Evolutionary conservation across 306 rosid species (phyloP), one percentile per base, ranked within the genome.

Genomic region (Citrullus mucosospermus): DNA sequence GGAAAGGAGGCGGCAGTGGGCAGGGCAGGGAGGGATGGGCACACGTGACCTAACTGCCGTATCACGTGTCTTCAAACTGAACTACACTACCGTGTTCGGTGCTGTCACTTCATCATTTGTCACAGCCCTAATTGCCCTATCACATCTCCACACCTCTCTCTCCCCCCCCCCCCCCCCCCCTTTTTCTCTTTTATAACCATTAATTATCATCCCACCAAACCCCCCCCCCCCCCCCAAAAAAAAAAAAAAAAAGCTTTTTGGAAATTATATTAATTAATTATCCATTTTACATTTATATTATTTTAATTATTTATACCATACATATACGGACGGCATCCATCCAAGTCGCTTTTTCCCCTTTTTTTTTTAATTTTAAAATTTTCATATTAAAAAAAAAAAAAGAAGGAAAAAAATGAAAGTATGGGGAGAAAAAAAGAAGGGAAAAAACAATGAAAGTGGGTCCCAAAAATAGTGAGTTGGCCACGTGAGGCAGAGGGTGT

Each of bases 401-500:
- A 3, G 22, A 22, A 8, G 9, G 5, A 8, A 8, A 41, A 9
- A 41, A 41, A 41, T 41, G 9, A 41, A 59, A 10, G 36, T 4
- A 59, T 59, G 67, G 39, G 39, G 18, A 28, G 15, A 1, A 0
- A 9, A n/a, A 2, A n/a, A 22, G 53, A 48, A 51, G 1, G 5
- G 22, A 22, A 9, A 20, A 25, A 22, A 39, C 44, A 61, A 13
- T 2, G 20, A 67, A 39, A 36, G 75, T 20, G 34, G 73, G 75
- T 53, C 56, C 75, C 75, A 3, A 1, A 70, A 46, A 22, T 2
- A 44, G 39, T 25, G 57, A 70, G 76, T 22, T 70, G 76, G 76
- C 76, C 76, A 70, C 76, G 76, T 70, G 76, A 70, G 76, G 57
- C 0, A 12, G 76, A 70, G 57, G 57, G 38, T 22, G 56, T 11